phyloP scores from a whole-genome alignment of 2,329 filamentous ascomycete species.

The Ophiosphaerella narmari region DNA sequence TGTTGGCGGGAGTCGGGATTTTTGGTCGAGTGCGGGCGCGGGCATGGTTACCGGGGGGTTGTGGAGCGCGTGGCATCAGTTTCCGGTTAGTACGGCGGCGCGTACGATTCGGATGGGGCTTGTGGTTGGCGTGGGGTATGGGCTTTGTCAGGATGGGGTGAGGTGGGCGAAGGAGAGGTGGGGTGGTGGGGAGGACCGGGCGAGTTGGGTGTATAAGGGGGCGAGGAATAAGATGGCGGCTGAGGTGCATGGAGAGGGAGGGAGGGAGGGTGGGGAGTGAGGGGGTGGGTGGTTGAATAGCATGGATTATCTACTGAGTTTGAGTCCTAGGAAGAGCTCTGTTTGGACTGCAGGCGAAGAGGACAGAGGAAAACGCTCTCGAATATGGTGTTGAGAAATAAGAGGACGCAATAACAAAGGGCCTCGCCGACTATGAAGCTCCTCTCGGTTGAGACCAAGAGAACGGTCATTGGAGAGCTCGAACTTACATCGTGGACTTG shows the following conservation, averaged over 20 bases:
- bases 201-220: conserved; percentile 50
- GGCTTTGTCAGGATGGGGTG: conserved; percentile 77
- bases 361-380: too few species aligned
- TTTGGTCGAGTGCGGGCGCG: conserved; percentile 79
- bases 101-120: conserved; percentile 78
- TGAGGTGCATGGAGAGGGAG: background rate
- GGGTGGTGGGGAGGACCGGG: conserved; percentile 54
- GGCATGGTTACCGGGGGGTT: conserved; percentile 82
- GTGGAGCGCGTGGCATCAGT: conserved; percentile 84
- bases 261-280: background rate
- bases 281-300: too few species aligned
- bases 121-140: conserved; percentile 77
- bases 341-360: too few species aligned
- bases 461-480: too few species aligned
- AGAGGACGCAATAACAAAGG: too few species aligned
- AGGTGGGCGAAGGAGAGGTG: conserved; percentile 71
- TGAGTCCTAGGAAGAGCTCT: too few species aligned
- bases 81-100: conserved; percentile 67
- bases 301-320: too few species aligned
- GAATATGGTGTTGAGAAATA: too few species aligned
- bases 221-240: conserved; percentile 36
- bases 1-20: conserved; percentile 60
- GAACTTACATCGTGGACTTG: too few species aligned
- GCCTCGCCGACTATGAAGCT: too few species aligned
- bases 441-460: too few species aligned